Conservation (phyloP, 257 asterid species). For the Scutellaria barbata region DNA sequence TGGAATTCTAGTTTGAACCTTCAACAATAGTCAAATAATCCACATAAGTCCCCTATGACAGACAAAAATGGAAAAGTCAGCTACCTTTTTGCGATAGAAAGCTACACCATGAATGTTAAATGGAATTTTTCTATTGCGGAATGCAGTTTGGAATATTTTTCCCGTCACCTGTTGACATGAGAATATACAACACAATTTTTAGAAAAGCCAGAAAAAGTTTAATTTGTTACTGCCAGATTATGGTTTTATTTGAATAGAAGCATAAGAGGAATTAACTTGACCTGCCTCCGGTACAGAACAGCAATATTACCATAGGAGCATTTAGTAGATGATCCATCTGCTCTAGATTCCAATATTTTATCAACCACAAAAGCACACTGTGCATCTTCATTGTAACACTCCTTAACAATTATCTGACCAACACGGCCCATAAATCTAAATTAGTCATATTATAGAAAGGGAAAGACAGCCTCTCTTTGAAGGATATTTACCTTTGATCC, state of each 20-base stretch:
- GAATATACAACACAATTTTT: constrained; percentile 25
- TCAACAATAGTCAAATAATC: not conserved
- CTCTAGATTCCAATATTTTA: constrained; percentile 78
- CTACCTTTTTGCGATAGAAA: constrained; percentile 96
- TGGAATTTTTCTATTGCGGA: constrained; percentile 87
- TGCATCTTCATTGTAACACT: constrained; percentile 89
- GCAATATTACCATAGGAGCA: constrained; percentile 72
- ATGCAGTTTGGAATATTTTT: constrained; percentile 84
- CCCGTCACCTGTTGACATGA: constrained; percentile 76
- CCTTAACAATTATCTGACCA: constrained; percentile 78
- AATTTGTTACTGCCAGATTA: constrained; percentile 19
- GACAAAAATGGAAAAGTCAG: constrained; percentile 19
- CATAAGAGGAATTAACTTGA: constrained; percentile 44
- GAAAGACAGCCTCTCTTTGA: constrained; percentile 14
- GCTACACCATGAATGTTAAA: constrained; percentile 97
- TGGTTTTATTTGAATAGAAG: constrained; percentile 30
- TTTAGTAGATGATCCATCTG: constrained; percentile 66
- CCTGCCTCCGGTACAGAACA: constrained; percentile 98
- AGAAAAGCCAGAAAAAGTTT: constrained; percentile 9
- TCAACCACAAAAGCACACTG: constrained; percentile 95
- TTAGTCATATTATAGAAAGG: constrained; percentile 29
- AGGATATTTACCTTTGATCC: constrained; percentile 75
- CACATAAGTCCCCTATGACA: not conserved
- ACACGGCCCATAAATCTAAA: constrained; percentile 29
- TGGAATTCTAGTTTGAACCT: not conserved